These are phyloP conservation scores for Epichloe amarillans DNA, from an alignment of 2,329 filamentous ascomycete genomes.

Conservation along the genomic window DNA sequence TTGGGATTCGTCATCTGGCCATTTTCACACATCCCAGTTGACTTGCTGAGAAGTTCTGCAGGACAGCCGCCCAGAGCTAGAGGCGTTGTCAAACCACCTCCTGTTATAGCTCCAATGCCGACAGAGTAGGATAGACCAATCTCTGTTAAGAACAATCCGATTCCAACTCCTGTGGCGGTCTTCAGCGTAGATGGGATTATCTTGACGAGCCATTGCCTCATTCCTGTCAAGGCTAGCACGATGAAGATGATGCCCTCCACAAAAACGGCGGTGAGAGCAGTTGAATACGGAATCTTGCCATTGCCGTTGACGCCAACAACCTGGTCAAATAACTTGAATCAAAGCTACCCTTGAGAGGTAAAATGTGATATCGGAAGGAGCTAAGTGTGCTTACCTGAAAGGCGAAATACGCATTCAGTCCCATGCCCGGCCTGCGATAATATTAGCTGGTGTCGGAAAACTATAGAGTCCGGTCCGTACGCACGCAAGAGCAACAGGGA, in stretches of 20 bases:
- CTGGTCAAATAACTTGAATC: not conserved
- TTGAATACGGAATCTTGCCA: constrained; percentile 42
- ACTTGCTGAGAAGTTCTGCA: constrained; percentile 33
- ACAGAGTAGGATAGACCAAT: constrained; percentile 62
- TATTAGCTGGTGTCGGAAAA: not conserved
- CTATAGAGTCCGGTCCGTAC: constrained; percentile 2
- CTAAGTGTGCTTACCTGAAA: constrained; percentile 31
- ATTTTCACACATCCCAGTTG: constrained; percentile 36
- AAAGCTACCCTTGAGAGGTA: not conserved
- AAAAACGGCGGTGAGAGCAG: constrained; percentile 51
- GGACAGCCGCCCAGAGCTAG: constrained; percentile 66
- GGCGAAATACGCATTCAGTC: constrained; percentile 54
- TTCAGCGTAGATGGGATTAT: constrained; percentile 53
- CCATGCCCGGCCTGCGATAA: constrained; percentile 46
- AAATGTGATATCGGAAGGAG: not conserved
- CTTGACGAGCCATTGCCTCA: constrained; percentile 60
- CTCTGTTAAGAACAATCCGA: constrained; percentile 50
- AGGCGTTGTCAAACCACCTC: constrained; percentile 50
- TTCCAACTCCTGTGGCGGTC: constrained; percentile 51
- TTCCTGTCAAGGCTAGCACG: constrained; percentile 49
- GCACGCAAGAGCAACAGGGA: constrained; percentile 40
- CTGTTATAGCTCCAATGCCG: constrained; percentile 72
- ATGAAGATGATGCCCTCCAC: constrained; percentile 53
- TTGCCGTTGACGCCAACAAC: constrained; percentile 48
- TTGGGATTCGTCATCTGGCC: constrained; percentile 68